Conservation (phyloP, 192 early-diverging fungal species). For the Umbelopsis isabellina region DNA sequence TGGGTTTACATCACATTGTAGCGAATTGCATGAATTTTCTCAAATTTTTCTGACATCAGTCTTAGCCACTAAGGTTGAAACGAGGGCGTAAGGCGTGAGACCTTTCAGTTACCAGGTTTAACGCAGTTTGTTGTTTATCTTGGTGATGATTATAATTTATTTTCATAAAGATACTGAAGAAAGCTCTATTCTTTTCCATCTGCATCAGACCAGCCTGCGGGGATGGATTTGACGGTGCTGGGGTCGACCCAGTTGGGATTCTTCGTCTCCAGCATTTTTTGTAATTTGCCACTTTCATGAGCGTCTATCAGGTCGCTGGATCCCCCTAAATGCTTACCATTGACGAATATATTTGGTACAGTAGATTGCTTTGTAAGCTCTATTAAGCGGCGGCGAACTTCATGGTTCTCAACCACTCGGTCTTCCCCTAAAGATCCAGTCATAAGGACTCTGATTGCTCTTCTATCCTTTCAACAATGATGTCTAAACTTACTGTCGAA, state of each 20-base stretch:
- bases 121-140: too few relatives aligned
- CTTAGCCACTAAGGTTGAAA: neutral
- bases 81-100: neutral
- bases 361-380: constrained; percentile 61
- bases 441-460: neutral
- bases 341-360: constrained; percentile 74
- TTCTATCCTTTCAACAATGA: neutral
- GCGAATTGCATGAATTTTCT: constrained; percentile 16
- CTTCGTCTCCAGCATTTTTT: constrained; percentile 45
- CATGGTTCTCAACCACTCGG: neutral
- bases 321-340: constrained; percentile 70
- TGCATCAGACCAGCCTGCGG: constrained; percentile 1
- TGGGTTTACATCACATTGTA: neutral
- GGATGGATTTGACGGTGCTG: neutral
- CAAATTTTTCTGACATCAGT: constrained; percentile 18
- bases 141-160: neutral
- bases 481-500: neutral
- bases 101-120: neutral
- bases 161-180: neutral
- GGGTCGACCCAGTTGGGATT: constrained; percentile 13
- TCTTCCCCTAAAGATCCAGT: neutral
- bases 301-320: constrained; percentile 57
- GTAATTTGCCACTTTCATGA: constrained; percentile 48
- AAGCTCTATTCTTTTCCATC: neutral
- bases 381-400: constrained; percentile 11